phyloP scores from a whole-genome alignment of 2,329 filamentous ascomycete species.

The Cladobotryum mycophilum region DNA sequence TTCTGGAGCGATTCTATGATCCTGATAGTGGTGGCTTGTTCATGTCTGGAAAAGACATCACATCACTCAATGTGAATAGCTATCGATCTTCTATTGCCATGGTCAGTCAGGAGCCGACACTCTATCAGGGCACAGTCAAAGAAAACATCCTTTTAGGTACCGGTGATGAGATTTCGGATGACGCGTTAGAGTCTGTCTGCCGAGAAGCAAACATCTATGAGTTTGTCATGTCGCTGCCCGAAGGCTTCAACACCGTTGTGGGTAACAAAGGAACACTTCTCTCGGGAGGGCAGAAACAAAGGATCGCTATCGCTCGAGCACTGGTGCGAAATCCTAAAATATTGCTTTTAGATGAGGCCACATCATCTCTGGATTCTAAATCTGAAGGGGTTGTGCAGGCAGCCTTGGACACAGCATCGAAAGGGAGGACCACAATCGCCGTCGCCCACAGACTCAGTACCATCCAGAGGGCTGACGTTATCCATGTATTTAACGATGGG shows the following conservation, averaged over 20 bases:
- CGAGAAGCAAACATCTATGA: slow-evolving; percentile 87
- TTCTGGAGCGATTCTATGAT: slow-evolving; percentile 91
- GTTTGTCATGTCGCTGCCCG: slow-evolving; percentile 73
- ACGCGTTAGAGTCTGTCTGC: slow-evolving; percentile 63
- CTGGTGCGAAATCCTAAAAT: slow-evolving; percentile 86
- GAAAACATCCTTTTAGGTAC: slow-evolving; percentile 89
- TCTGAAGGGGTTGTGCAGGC: slow-evolving; percentile 92
- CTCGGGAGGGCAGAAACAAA: slow-evolving; percentile 92
- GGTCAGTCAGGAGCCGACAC: slow-evolving; percentile 85
- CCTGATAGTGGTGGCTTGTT: slow-evolving; percentile 73
- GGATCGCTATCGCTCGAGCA: slow-evolving; percentile 86
- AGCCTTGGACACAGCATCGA: slow-evolving; percentile 76
- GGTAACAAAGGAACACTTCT: slow-evolving; percentile 88
- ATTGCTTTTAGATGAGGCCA: slow-evolving; percentile 89
- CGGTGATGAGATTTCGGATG: slow-evolving; percentile 56
- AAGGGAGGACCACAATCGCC: slow-evolving; percentile 86
- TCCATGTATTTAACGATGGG: slow-evolving; percentile 83
- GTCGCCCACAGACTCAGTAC: slow-evolving; percentile 94
- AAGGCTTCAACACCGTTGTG: slow-evolving; percentile 87
- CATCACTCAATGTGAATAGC: slow-evolving; percentile 79
- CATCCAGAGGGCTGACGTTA: slow-evolving; percentile 89
- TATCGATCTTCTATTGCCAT: slow-evolving; percentile 85
- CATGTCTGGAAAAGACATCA: slow-evolving; percentile 77
- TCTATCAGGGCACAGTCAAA: slow-evolving; percentile 85
- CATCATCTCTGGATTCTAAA: slow-evolving; percentile 86